Evolutionary conservation across 2,329 filamentous ascomycete species (phyloP).

Genomic region (Pseudogymnoascus sp.): DNA sequence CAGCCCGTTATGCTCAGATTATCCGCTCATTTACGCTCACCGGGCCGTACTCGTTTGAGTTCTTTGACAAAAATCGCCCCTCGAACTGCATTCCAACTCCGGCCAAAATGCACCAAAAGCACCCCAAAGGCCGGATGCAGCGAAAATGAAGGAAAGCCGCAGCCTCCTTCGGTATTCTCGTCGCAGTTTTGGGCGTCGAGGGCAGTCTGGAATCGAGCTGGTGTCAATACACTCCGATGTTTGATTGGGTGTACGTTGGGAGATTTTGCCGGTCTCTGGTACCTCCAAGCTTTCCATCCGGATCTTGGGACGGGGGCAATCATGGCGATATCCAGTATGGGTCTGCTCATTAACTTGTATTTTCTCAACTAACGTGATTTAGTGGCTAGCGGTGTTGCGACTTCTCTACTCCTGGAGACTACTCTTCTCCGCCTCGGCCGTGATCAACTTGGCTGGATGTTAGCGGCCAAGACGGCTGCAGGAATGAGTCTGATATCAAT

Average conservation of each 20-base stretch:
- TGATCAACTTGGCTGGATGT: conserved; percentile 39
- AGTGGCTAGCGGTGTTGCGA: conserved; percentile 45
- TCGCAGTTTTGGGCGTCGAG: conserved; percentile 28
- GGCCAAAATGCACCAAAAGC: neutral
- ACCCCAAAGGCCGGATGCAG: neutral
- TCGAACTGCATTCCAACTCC: neutral
- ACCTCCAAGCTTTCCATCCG: conserved; percentile 40
- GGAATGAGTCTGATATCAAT: conserved; percentile 53
- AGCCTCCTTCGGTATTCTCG: neutral
- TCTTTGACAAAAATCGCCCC: neutral
- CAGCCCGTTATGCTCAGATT: neutral
- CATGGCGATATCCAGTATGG: conserved; percentile 44
- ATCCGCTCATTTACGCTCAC: neutral
- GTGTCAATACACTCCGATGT: conserved; percentile 46
- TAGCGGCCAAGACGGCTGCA: conserved; percentile 42
- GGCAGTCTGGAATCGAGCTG: conserved; percentile 40
- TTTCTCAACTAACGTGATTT: neutral
- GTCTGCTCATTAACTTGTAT: neutral
- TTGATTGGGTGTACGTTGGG: conserved; percentile 46
- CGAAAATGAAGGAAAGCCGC: neutral
- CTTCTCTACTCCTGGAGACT: conserved; percentile 46
- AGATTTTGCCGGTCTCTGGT: conserved; percentile 50
- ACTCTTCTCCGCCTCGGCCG: conserved; percentile 39
- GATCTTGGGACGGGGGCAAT: conserved; percentile 36
- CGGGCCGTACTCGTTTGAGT: neutral